These are phyloP conservation scores for Lactuca sativa DNA, from an alignment of 129 eudicot genomes.

Conservation along the genomic window DNA sequence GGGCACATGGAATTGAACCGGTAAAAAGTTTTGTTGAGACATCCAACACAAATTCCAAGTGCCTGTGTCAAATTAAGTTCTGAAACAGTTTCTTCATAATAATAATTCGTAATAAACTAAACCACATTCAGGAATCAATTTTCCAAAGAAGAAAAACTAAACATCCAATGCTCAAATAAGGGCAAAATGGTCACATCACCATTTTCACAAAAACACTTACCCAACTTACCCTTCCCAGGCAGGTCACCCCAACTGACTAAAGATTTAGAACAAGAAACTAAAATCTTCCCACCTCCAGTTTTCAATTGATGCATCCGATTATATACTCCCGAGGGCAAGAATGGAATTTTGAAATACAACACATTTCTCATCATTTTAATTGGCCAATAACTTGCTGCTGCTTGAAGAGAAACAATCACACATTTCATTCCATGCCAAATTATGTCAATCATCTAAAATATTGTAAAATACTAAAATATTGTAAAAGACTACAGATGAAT, in stretches of 20 bases:
- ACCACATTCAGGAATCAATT: constrained; percentile 34
- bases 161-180: constrained; percentile 31
- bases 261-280: constrained; percentile 26
- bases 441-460: no score
- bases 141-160: constrained; percentile 23
- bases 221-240: constrained; percentile 16
- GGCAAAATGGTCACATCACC: constrained; percentile 40
- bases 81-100: constrained; percentile 30
- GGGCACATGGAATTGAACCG: no score
- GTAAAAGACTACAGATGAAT: no score
- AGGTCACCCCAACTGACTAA: constrained; percentile 45
- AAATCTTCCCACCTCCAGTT: constrained; percentile 30
- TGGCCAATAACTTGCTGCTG: constrained; percentile 27
- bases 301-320: constrained; percentile 18
- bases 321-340: constrained; percentile 29
- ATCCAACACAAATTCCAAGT: constrained; percentile 35
- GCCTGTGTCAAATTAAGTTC: constrained; percentile 28
- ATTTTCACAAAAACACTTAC: constrained; percentile 41
- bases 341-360: constrained; percentile 25
- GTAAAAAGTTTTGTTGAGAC: constrained; percentile 13
- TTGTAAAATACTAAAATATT: no score
- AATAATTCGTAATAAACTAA: constrained; percentile 34
- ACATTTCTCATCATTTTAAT: constrained; percentile 31
- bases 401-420: no score
- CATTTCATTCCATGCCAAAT: no score